A percentile compares a stretch with the other conserved stretches of the same genome.
Conservation (phyloP, 768 basidiomycete species). For the Lentinula guzmanii region DNA sequence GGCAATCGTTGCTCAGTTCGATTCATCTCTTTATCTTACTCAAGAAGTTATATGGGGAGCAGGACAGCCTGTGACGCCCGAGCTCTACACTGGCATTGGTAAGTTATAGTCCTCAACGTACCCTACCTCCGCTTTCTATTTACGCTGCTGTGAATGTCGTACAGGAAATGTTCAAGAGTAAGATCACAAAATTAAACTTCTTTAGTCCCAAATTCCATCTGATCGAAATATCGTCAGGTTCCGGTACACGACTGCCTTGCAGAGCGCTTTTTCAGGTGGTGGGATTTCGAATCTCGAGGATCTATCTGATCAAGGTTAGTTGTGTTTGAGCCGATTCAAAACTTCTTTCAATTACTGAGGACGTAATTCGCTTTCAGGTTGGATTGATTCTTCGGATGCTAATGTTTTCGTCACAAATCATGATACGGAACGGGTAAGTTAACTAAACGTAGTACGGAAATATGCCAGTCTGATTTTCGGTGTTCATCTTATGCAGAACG, state of each 20-base stretch:
- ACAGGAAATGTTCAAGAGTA: conserved; percentile 62
- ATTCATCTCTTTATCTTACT: conserved; percentile 45
- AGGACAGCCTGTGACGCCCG: conserved; percentile 49
- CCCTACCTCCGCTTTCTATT: too few relatives aligned
- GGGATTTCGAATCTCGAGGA: conserved; percentile 48
- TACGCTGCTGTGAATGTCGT: too few relatives aligned
- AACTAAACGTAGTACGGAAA: background rate
- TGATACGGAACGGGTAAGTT: conserved; percentile 55
- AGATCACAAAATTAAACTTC: conserved; percentile 1
- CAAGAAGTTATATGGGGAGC: conserved; percentile 55
- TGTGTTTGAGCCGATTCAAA: background rate
- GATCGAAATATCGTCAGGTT: conserved; percentile 28
- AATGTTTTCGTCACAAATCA: conserved; percentile 69
- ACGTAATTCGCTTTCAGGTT: conserved; percentile 30
- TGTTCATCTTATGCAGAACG: conserved; percentile 27
- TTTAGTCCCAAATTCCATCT: too few relatives aligned
- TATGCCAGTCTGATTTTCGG: background rate
- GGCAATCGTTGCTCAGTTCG: conserved; percentile 44
- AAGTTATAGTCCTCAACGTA: conserved; percentile 1
- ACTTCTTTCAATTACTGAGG: background rate
- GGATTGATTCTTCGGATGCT: conserved; percentile 46
- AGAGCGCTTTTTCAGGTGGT: conserved; percentile 43
- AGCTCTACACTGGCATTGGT: conserved; percentile 51
- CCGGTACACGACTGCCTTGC: conserved; percentile 49
- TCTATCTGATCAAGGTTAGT: conserved; percentile 42